These are phyloP conservation scores for Amanita muscaria DNA, from an alignment of 768 basidiomycete species.

Conservation along the genomic window DNA sequence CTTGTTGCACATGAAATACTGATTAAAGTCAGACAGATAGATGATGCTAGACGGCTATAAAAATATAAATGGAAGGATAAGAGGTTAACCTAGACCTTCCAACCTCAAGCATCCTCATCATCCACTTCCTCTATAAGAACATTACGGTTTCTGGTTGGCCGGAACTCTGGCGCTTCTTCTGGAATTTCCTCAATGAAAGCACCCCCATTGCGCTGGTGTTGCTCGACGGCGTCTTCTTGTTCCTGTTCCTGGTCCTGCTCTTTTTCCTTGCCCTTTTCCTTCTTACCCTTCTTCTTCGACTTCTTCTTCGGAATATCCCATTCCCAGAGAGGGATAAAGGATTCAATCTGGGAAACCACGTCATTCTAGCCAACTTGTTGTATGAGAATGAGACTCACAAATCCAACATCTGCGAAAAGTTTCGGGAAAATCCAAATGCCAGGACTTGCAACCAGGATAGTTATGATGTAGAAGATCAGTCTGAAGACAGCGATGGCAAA, in stretches of 20 bases:
- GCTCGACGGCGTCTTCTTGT: conserved; percentile 33
- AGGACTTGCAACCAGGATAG: conserved; percentile 75
- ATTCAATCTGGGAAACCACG: conserved; percentile 70
- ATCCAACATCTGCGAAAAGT: conserved; percentile 96
- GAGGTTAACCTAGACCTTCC: no score
- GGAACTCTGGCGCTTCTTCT: conserved; percentile 29
- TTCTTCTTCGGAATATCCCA: conserved; percentile 87
- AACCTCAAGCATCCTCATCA: conserved; percentile 21
- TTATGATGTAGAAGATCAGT: conserved; percentile 88
- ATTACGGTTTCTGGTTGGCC: conserved; percentile 22
- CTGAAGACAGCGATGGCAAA: conserved; percentile 86
- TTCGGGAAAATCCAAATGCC: conserved; percentile 99
- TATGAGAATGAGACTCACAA: conserved; percentile 55
- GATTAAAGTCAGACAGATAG: no score
- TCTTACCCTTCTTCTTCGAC: conserved; percentile 42
- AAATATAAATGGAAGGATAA: no score
- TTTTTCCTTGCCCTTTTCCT: conserved; percentile 28
- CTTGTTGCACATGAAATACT: no score
- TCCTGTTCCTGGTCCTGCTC: conserved; percentile 18
- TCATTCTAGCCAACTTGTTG: neutral
- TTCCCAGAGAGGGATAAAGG: conserved; percentile 94
- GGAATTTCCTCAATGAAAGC: conserved; percentile 39
- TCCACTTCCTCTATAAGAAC: conserved; percentile 41
- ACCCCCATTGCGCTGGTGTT: conserved; percentile 32
- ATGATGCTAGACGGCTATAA: no score